These are phyloP conservation scores for Candida taoyuanica DNA, from an alignment of 805 yeast genomes.

Conservation along the genomic window DNA sequence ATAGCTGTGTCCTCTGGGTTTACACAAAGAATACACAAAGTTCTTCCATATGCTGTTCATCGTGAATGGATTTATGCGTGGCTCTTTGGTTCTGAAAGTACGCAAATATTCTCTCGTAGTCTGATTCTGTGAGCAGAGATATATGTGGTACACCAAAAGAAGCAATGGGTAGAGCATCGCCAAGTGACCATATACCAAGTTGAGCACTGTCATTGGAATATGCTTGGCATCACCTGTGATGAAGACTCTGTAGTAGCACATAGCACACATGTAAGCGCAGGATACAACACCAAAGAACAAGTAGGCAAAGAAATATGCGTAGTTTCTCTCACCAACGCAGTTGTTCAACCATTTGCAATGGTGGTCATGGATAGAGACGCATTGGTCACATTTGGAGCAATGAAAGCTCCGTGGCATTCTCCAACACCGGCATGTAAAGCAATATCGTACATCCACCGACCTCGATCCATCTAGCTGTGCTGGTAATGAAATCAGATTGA, in stretches of 20 bases:
- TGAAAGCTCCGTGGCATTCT: slow-evolving; percentile 74
- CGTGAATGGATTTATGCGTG: slow-evolving; percentile 33
- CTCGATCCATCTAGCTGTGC: slow-evolving; percentile 19
- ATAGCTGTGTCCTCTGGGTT: slow-evolving; percentile 36
- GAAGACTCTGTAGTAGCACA: slow-evolving; percentile 32
- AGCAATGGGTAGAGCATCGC: slow-evolving; percentile 51
- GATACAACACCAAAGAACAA: slow-evolving; percentile 35
- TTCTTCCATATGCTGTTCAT: slow-evolving; percentile 30
- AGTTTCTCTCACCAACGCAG: slow-evolving; percentile 73
- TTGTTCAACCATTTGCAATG: slow-evolving; percentile 62
- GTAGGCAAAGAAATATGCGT: slow-evolving; percentile 54
- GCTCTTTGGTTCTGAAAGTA: slow-evolving; percentile 33
- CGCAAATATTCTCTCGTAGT: slow-evolving; percentile 73
- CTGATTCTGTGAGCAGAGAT: slow-evolving; percentile 49
- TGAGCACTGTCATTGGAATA: slow-evolving; percentile 42
- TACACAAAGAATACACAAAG: slow-evolving; percentile 29
- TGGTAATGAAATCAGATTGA: slow-evolving; percentile 46
- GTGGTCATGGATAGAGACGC: slow-evolving; percentile 37
- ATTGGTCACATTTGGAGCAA: slow-evolving; percentile 63
- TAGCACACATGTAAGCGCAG: slow-evolving; percentile 26
- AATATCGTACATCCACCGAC: slow-evolving; percentile 47
- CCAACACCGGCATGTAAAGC: slow-evolving; percentile 67
- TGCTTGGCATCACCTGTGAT: slow-evolving; percentile 22
- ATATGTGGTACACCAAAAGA: slow-evolving; percentile 49
- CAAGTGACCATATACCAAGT: slow-evolving; percentile 46